Percentiles rank a stretch among this genome's conserved stretches.
Evolutionary conservation across 2,329 filamentous ascomycete species (phyloP).

Genomic region (Zelopaecilomyces penicillatus): DNA sequence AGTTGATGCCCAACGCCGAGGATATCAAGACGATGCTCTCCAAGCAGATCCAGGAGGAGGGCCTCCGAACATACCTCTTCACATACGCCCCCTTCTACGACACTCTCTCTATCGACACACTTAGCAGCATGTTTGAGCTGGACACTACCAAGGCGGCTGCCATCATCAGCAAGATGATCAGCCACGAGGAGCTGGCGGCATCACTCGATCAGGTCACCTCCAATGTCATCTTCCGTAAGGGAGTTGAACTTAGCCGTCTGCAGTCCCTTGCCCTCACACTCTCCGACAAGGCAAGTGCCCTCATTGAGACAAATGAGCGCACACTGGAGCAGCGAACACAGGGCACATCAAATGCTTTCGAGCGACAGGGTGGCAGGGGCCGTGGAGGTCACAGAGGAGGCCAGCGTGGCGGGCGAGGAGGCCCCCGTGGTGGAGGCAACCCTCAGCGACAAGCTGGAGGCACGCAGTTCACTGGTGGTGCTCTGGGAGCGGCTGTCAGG

Average conservation of each 20-base stretch:
- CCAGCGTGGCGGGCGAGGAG: conserved; percentile 52
- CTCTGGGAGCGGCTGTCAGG: conserved; percentile 60
- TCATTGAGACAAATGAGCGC: conserved; percentile 96
- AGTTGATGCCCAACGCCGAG: conserved; percentile 85
- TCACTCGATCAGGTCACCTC: conserved; percentile 96
- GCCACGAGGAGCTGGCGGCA: conserved; percentile 92
- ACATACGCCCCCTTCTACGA: conserved; percentile 99
- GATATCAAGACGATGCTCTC: conserved; percentile 97
- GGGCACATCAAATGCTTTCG: conserved; percentile 90
- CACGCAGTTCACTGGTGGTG: conserved; percentile 75
- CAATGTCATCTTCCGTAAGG: conserved; percentile 98
- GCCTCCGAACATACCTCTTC: conserved; percentile 95
- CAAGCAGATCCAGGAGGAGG: conserved; percentile 97
- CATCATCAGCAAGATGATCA: conserved; percentile 98
- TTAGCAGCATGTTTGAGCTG: conserved; percentile 93
- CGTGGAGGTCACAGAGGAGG: conserved; percentile 59
- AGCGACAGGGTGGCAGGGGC: conserved; percentile 76
- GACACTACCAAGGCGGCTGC: conserved; percentile 85
- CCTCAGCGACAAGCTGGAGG: conserved; percentile 60
- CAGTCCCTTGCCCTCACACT: conserved; percentile 92
- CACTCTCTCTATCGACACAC: conserved; percentile 76
- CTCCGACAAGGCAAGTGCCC: conserved; percentile 88
- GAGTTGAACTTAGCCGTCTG: conserved; percentile 90
- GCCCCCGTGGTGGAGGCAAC: conserved; percentile 49
- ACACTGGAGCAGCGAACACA: conserved; percentile 95